These are phyloP conservation scores for Centaurea solstitialis DNA, from an alignment of 129 eudicot genomes.

Conservation along the genomic window DNA sequence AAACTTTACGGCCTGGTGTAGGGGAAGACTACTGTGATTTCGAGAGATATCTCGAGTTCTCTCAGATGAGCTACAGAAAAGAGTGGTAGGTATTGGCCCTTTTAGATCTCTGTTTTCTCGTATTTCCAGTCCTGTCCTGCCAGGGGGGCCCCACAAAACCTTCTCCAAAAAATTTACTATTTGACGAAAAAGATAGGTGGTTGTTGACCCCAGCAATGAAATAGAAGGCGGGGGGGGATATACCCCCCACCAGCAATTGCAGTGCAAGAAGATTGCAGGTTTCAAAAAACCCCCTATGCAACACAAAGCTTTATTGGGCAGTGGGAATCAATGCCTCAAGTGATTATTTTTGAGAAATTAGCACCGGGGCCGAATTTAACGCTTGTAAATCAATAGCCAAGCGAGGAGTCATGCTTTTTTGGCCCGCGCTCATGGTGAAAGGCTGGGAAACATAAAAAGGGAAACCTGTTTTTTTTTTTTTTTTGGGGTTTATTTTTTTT, in stretches of 20 bases:
- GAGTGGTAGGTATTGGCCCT: constrained; percentile 68
- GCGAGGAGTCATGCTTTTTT: constrained; percentile 87
- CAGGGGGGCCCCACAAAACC: background rate
- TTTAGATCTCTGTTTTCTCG: background rate
- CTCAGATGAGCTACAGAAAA: constrained; percentile 69
- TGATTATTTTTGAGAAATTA: constrained; percentile 79
- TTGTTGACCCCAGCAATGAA: constrained; percentile 85
- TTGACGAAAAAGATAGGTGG: constrained; percentile 50
- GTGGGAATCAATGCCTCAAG: constrained; percentile 95
- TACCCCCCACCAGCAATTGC: constrained; percentile 85
- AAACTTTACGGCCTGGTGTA: constrained; percentile 67
- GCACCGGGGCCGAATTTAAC: constrained; percentile 66
- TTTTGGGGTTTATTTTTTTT: too few species aligned
- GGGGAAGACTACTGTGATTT: constrained; percentile 85
- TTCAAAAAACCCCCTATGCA: constrained; percentile 60
- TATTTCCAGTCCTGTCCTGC: background rate
- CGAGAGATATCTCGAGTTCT: constrained; percentile 73
- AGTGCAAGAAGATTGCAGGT: constrained; percentile 80
- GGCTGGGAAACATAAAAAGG: constrained; percentile 56
- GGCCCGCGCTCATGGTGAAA: constrained; percentile 83
- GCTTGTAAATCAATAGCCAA: constrained; percentile 83
- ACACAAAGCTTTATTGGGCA: constrained; percentile 77
- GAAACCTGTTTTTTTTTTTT: too few species aligned
- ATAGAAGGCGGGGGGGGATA: constrained; percentile 88
- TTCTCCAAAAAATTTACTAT: constrained; percentile 3